These are phyloP conservation scores for Cryptosporidium ryanae DNA, from an alignment of 169 alveolate genomes.

Conservation along the genomic window DNA sequence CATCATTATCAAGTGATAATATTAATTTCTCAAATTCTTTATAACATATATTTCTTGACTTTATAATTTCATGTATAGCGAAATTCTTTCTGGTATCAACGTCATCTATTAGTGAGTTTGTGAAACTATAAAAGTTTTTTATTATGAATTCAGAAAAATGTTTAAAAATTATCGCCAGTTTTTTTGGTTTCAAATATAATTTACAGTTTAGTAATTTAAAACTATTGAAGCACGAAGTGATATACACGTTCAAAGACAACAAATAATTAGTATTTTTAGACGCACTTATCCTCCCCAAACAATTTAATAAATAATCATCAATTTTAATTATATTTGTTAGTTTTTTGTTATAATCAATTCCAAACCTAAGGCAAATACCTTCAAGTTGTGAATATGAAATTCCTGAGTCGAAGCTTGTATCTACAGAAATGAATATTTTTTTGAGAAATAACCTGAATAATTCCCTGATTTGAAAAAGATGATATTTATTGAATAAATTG, in stretches of 20 bases:
- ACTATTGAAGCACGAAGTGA: background rate
- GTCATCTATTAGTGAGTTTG: background rate
- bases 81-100: no score
- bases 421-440: slow-evolving; percentile 16
- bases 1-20: slow-evolving; percentile 17
- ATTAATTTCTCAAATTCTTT: slow-evolving; percentile 36
- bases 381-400: slow-evolving; percentile 38
- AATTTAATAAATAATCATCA: background rate
- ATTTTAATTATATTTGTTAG: background rate
- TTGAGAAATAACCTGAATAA: slow-evolving; percentile 34
- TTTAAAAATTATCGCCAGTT: background rate
- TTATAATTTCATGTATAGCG: background rate
- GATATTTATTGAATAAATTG: slow-evolving; percentile 7
- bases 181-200: background rate
- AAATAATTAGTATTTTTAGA: background rate
- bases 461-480: slow-evolving; percentile 32
- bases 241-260: no score
- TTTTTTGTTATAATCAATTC: background rate
- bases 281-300: background rate
- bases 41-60: slow-evolving; percentile 6
- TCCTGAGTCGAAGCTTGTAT: slow-evolving; percentile 3
- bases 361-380: slow-evolving; percentile 7
- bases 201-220: background rate
- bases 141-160: background rate
- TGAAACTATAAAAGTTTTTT: background rate